Conservation (phyloP, 306 rosid species). For the Gastrolobium bilobum region DNA sequence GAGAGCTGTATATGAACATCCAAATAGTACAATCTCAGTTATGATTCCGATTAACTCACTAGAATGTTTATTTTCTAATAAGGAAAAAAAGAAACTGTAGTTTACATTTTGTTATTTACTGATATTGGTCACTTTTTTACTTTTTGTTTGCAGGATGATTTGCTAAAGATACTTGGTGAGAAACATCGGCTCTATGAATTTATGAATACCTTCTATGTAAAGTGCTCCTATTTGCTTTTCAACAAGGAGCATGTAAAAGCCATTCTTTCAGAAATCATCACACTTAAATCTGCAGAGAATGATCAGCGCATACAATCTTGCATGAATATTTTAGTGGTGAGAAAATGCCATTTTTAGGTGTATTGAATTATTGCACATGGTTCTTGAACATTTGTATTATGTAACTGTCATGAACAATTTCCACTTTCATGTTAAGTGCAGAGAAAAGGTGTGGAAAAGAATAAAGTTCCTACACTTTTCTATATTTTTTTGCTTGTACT, state of each 20-base stretch:
- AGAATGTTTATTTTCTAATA: conserved; percentile 23
- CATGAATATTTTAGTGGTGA: conserved; percentile 89
- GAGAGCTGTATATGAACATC: conserved; percentile 37
- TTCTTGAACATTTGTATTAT: conserved; percentile 19
- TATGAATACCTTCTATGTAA: conserved; percentile 72
- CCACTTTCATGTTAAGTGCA: conserved; percentile 1
- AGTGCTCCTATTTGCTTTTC: conserved; percentile 89
- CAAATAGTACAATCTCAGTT: conserved; percentile 3
- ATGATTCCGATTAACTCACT: conserved; percentile 26
- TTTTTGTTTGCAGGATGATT: conserved; percentile 74
- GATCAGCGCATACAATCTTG: conserved; percentile 63
- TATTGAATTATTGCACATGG: conserved; percentile 35
- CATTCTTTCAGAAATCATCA: conserved; percentile 69
- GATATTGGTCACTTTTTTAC: conserved; percentile 35
- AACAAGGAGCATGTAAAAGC: conserved; percentile 93
- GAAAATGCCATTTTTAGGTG: conserved; percentile 45
- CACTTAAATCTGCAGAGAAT: conserved; percentile 68
- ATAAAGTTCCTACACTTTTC: neutral
- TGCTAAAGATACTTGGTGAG: conserved; percentile 86
- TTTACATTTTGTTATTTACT: conserved; percentile 39
- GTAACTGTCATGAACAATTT: conserved; percentile 27
- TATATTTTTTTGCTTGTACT: neutral
- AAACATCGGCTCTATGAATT: conserved; percentile 89
- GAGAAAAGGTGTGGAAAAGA: neutral
- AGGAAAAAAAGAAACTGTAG: conserved; percentile 41